Evolutionary conservation across 208 protist genomes (phyloP).

Genomic region (Naegleria fowleri): DNA sequence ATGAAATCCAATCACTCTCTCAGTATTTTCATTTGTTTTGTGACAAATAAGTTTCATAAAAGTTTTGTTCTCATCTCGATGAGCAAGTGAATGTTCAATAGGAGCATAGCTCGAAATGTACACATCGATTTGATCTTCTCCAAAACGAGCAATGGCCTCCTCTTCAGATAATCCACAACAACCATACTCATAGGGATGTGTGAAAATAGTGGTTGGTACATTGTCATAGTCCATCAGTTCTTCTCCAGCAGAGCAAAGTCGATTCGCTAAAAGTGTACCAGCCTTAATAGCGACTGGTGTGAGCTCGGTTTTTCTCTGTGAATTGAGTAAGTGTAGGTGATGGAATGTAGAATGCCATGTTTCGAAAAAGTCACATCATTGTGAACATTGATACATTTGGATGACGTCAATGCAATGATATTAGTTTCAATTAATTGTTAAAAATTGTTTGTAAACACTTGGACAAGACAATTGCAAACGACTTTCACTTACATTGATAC

Average conservation of each 20-base stretch:
- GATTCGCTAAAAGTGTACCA: not conserved
- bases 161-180: constrained; percentile 66
- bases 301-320: not conserved
- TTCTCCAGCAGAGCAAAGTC: not conserved
- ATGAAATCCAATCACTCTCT: constrained; percentile 68
- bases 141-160: constrained; percentile 57
- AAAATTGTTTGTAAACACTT: too few species aligned
- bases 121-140: constrained; percentile 66
- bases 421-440: too few species aligned
- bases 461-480: too few species aligned
- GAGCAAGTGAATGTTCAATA: not conserved
- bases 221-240: constrained; percentile 57
- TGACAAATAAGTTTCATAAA: constrained; percentile 24
- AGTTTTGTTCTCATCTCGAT: constrained; percentile 32
- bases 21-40: not conserved
- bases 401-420: too few species aligned
- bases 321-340: too few species aligned
- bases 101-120: not conserved
- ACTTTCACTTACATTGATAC: constrained; percentile 46
- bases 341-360: too few species aligned
- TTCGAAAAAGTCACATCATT: too few species aligned
- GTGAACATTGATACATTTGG: too few species aligned
- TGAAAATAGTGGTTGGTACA: constrained; percentile 79
- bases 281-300: constrained; percentile 15
- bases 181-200: constrained; percentile 77